Evolutionary conservation across 1,139 yeast species (phyloP), one percentile per base, ranked within the genome.

Genomic region (Sugiyamaella paludigena): DNA sequence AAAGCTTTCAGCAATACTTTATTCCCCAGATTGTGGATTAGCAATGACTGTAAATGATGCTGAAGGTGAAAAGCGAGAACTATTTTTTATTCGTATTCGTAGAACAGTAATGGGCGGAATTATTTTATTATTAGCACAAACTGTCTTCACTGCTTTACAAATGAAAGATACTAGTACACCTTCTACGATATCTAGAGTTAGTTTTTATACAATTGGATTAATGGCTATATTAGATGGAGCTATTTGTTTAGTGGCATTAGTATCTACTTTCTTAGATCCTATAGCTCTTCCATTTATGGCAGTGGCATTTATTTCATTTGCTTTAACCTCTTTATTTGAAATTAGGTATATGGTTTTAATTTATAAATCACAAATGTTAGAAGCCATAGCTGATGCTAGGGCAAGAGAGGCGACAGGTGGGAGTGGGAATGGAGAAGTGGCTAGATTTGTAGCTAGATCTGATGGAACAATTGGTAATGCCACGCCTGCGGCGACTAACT

Each of bases 1-100:
- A 13, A 70, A 69, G 32, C 61, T 88, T 10, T 66, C 76, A 7
- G 87, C 84, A 5, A 56, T 87, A 24, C 54, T 87, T 15, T 89
- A 86, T 61, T 87, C 96, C 0, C 97, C 97, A 0, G 96, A 91
- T 63, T 91, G 98, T 70, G 95, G 91, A 0, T 63, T 84, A 2
- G 65, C 77, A 0, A 55, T 87, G 9, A 65, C 71, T 2, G 58
- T 78, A 11, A 70, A 70, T 26, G 60, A 64, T 3, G 70, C 79
- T n/a, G 58, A 56, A n/a, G 96, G 96, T 0, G 70, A 77, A 15
- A 77, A 80, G 52, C 67, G 71, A 47, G 87, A 81, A 58, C 73
- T 80, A 3, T 74, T 72, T 43, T 70, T 76, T 74, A 44, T 67
- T 77, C 52, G 63, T 7, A 55, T 60, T 26, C 53, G 68, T 13